Evolutionary conservation across 129 eudicot species (phyloP).

Genomic region (Pittosporum tobira): DNA sequence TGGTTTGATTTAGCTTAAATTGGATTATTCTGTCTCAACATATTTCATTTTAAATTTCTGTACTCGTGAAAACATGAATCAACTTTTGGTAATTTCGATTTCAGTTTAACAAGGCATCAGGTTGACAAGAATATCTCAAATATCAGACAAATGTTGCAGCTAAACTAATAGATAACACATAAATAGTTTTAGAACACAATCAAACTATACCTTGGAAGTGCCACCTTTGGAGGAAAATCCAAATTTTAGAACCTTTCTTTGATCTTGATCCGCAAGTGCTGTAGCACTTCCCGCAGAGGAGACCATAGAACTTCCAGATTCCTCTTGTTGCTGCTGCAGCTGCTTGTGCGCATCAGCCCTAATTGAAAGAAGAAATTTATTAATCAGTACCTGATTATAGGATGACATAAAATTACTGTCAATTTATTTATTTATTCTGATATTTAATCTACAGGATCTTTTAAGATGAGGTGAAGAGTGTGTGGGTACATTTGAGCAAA

Average conservation of each 20-base stretch:
- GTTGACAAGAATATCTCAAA: neutral
- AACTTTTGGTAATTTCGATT: neutral
- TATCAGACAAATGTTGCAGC: neutral
- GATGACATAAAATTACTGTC: too few species aligned
- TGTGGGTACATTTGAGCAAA: constrained; percentile 68
- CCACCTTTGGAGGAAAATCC: constrained; percentile 82
- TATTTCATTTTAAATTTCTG: too few species aligned
- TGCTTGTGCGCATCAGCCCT: constrained; percentile 87
- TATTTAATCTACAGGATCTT: too few species aligned
- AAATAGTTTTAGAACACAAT: neutral
- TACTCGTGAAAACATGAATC: too few species aligned
- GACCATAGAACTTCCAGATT: constrained; percentile 26
- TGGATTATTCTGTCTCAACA: too few species aligned
- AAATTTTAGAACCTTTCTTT: constrained; percentile 79
- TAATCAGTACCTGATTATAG: neutral
- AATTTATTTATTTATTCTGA: too few species aligned
- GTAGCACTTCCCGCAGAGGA: constrained; percentile 37
- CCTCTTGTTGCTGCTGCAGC: constrained; percentile 56
- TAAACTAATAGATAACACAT: neutral
- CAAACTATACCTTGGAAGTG: constrained; percentile 53
- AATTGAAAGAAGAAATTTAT: constrained; percentile 13
- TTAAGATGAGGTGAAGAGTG: neutral
- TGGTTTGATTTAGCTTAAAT: too few species aligned
- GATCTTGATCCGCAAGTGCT: constrained; percentile 71
- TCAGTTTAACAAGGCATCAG: neutral